Percentiles rank a stretch among this genome's conserved stretches.
Evolutionary conservation across 1,139 yeast species (phyloP).

Genomic region (Yamadazyma blattariae): DNA sequence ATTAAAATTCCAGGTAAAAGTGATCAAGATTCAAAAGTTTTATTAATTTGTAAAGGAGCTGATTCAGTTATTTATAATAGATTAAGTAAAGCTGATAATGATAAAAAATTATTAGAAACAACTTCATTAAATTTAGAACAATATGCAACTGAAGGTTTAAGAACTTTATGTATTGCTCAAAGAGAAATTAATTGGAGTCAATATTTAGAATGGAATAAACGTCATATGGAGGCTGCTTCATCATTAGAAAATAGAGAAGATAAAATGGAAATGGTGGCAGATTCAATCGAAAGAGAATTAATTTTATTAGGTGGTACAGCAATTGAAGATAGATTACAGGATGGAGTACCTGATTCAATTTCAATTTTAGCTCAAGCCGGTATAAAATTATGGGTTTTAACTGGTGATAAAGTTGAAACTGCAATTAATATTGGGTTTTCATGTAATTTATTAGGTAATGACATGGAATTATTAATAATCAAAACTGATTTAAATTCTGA

Average conservation of each 20-base stretch:
- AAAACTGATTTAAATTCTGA: slow-evolving; percentile 31
- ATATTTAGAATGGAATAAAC: slow-evolving; percentile 41
- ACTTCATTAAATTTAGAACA: slow-evolving; percentile 44
- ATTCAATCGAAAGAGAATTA: slow-evolving; percentile 44
- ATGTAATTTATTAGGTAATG: slow-evolving; percentile 47
- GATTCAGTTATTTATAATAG: slow-evolving; percentile 46
- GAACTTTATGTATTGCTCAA: slow-evolving; percentile 48
- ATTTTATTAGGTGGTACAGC: slow-evolving; percentile 50
- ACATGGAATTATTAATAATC: slow-evolving; percentile 44
- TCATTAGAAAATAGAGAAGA: slow-evolving; percentile 43
- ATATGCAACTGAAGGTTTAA: slow-evolving; percentile 46
- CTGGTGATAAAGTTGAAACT: slow-evolving; percentile 52
- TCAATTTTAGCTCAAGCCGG: slow-evolving; percentile 46
- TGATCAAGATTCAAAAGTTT: slow-evolving; percentile 36
- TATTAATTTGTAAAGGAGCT: slow-evolving; percentile 49
- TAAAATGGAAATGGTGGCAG: slow-evolving; percentile 46
- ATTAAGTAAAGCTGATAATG: slow-evolving; percentile 32
- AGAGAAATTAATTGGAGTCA: slow-evolving; percentile 42
- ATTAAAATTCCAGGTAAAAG: slow-evolving; percentile 51
- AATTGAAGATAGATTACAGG: slow-evolving; percentile 49
- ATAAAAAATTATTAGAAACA: slow-evolving; percentile 25
- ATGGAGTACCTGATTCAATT: slow-evolving; percentile 51
- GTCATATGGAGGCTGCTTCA: slow-evolving; percentile 42
- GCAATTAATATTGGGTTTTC: slow-evolving; percentile 53
- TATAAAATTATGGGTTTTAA: slow-evolving; percentile 49